These are phyloP conservation scores for Paracamarosporium sp. DNA, from an alignment of 2,329 filamentous ascomycete species.

Conservation along the genomic window DNA sequence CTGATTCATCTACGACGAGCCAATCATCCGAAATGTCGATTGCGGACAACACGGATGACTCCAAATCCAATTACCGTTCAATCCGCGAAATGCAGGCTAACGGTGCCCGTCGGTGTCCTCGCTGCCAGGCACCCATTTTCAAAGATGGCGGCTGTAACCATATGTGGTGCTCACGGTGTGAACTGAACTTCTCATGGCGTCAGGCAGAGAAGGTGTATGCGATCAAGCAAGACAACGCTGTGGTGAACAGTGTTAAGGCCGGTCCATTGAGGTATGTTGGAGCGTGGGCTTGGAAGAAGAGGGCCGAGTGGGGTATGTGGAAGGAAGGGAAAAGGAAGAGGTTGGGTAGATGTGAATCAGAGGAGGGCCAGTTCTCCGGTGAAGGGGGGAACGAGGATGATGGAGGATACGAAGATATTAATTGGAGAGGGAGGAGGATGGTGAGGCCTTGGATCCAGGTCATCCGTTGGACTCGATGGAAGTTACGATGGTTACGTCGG, in stretches of 20 bases:
- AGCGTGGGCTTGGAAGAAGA: neutral
- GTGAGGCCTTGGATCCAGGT: too few species aligned
- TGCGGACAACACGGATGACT: neutral
- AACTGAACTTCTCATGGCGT: neutral
- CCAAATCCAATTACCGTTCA: neutral
- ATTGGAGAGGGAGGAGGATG: neutral
- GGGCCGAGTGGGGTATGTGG: neutral
- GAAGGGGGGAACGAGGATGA: neutral
- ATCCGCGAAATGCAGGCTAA: neutral
- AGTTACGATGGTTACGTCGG: too few species aligned
- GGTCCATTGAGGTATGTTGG: neutral
- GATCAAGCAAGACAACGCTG: neutral
- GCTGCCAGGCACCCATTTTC: neutral
- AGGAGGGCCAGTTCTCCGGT: neutral
- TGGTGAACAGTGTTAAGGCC: neutral
- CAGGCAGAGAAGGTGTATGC: neutral
- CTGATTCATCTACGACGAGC: neutral
- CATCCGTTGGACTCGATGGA: too few species aligned
- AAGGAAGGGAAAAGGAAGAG: neutral
- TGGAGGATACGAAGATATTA: too few species aligned
- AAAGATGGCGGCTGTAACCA: constrained; percentile 3
- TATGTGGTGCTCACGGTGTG: neutral
- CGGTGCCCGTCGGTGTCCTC: neutral
- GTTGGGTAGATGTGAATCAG: neutral
- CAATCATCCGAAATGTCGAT: too few species aligned